Evolutionary conservation across 2,329 filamentous ascomycete genomes (phyloP).

Genomic region (Ambrosiella beaveri): DNA sequence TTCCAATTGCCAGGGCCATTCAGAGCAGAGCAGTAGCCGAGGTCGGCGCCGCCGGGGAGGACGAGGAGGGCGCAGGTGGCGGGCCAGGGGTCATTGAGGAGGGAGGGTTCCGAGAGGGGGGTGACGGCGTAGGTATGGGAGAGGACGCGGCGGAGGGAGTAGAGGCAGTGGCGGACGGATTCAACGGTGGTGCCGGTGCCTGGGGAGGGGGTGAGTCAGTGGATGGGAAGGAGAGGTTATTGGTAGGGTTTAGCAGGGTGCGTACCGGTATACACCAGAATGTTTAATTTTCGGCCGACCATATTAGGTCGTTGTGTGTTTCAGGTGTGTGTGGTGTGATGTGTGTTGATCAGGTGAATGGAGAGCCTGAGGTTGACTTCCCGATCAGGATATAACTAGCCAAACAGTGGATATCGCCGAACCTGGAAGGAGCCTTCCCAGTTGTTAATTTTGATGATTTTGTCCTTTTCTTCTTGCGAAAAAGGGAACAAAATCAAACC

Average conservation of each 20-base stretch:
- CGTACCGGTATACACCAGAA: conserved; percentile 77
- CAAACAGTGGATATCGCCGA: neutral
- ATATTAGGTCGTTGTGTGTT: conserved; percentile 25
- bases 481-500: neutral
- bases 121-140: conserved; percentile 87
- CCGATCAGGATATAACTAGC: neutral
- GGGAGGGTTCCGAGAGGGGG: conserved; percentile 56
- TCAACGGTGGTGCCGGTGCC: conserved; percentile 74
- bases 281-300: conserved; percentile 59
- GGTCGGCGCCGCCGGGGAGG: conserved; percentile 83
- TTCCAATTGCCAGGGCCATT: conserved; percentile 76
- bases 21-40: conserved; percentile 73
- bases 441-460: neutral
- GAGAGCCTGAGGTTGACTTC: neutral
- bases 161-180: conserved; percentile 78
- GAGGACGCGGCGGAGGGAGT: conserved; percentile 68
- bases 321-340: neutral
- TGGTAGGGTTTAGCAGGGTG: too few species aligned
- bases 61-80: conserved; percentile 76
- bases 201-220: conserved; percentile 22
- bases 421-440: too few species aligned
- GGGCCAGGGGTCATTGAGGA: conserved; percentile 85
- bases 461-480: neutral
- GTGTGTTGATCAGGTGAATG: neutral
- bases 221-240: conserved; percentile 5